Evolutionary conservation across 169 alveolate species (phyloP).

Genomic region (Plasmodium sp.): DNA sequence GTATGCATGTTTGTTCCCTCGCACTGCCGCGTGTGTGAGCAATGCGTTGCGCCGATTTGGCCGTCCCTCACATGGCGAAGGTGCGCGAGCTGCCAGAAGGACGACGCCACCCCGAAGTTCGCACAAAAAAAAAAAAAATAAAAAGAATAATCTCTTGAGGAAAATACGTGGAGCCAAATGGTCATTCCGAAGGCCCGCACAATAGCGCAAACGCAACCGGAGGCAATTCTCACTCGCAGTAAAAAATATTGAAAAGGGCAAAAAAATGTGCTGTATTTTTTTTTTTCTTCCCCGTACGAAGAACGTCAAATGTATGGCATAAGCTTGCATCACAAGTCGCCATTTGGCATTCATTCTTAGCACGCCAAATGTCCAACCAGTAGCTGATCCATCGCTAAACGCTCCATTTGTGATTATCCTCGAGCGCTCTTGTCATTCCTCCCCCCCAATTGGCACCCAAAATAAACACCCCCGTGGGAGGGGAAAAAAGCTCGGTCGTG

Average conservation of each 20-base stretch:
- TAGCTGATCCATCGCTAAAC: neutral
- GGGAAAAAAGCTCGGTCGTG: neutral
- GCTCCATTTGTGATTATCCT: neutral
- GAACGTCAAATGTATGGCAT: neutral
- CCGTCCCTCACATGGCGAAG: neutral
- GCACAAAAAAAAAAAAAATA: neutral
- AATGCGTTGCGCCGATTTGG: neutral
- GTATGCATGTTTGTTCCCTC: neutral
- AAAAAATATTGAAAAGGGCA: neutral
- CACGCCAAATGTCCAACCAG: neutral
- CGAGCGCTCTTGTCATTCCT: neutral
- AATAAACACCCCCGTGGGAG: neutral
- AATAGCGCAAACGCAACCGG: neutral
- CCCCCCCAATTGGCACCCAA: neutral
- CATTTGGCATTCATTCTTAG: neutral
- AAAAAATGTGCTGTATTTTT: neutral
- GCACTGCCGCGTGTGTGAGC: neutral
- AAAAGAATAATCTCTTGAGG: neutral
- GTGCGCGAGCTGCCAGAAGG: neutral
- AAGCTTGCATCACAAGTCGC: neutral
- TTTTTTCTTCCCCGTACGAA: neutral
- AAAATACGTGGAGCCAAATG: neutral
- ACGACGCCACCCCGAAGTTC: neutral
- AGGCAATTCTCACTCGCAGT: neutral
- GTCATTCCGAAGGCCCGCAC: neutral